These are phyloP conservation scores for Mortierella sp. DNA, from an alignment of 371 early-diverging fungal species.

Conservation along the genomic window DNA sequence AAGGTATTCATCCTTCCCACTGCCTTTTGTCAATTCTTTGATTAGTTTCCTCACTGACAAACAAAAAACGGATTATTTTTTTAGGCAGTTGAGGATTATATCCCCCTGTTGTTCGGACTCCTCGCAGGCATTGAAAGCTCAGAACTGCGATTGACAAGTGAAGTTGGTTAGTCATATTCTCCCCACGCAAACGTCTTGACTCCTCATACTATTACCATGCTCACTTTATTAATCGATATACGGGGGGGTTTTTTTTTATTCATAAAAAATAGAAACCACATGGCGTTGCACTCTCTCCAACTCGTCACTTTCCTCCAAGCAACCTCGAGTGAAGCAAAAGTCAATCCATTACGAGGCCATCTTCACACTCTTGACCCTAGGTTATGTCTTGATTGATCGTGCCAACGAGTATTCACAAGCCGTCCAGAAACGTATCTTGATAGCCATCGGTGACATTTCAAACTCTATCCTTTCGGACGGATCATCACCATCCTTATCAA, in stretches of 20 bases:
- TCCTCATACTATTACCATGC: neutral
- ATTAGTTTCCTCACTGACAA: neutral
- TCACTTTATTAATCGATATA: neutral
- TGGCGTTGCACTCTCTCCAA: slow-evolving; percentile 73
- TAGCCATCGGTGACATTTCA: slow-evolving; percentile 44
- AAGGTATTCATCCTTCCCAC: slow-evolving; percentile 42
- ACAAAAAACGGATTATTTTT: neutral
- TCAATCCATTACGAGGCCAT: slow-evolving; percentile 71
- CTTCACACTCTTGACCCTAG: slow-evolving; percentile 67
- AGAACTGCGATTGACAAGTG: slow-evolving; percentile 56
- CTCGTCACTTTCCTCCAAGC: slow-evolving; percentile 64
- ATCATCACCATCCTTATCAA: too few relatives aligned
- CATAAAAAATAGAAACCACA: slow-evolving; percentile 65
- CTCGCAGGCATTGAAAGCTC: slow-evolving; percentile 64
- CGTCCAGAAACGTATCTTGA: slow-evolving; percentile 23
- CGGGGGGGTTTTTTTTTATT: neutral
- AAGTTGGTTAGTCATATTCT: slow-evolving; percentile 33
- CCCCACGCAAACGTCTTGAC: too few relatives aligned
- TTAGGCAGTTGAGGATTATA: slow-evolving; percentile 72
- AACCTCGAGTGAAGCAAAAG: slow-evolving; percentile 64
- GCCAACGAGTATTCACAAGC: slow-evolving; percentile 36
- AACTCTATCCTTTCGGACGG: slow-evolving; percentile 30
- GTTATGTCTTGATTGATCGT: slow-evolving; percentile 53
- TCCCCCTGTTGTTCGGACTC: slow-evolving; percentile 67
- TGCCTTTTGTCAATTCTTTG: too few relatives aligned